Percentiles rank a stretch among this genome's conserved stretches.
Conservation (phyloP, 2,329 filamentous ascomycete species). For the Ophiostoma sp. region DNA sequence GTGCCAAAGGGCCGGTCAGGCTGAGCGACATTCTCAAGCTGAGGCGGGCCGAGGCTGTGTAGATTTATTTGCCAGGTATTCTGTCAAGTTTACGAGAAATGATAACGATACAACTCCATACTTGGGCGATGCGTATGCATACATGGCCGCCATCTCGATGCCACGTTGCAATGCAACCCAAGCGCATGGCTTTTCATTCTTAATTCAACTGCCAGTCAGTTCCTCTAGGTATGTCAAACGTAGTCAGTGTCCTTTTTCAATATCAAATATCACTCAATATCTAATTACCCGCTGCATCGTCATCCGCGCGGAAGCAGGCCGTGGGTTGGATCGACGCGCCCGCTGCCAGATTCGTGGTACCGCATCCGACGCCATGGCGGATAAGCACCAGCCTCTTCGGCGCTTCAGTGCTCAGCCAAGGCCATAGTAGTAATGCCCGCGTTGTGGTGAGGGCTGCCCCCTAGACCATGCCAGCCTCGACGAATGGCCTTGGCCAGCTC, state of each 20-base stretch:
- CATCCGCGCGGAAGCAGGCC: too few relatives aligned
- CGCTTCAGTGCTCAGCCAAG: background rate
- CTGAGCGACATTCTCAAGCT: constrained; percentile 61
- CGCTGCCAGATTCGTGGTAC: background rate
- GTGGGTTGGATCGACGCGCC: too few relatives aligned
- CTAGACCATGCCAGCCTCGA: too few relatives aligned
- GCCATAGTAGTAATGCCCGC: background rate
- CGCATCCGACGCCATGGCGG: background rate
- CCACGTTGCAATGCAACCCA: background rate
- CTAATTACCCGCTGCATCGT: too few relatives aligned
- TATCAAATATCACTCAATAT: too few relatives aligned
- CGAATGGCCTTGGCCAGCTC: background rate
- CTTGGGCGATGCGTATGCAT: background rate
- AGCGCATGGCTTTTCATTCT: too few relatives aligned
- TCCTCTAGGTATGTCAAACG: too few relatives aligned
- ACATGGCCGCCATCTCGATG: background rate
- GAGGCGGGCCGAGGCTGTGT: constrained; percentile 37
- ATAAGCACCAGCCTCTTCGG: background rate
- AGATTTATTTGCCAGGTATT: background rate
- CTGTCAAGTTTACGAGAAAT: background rate
- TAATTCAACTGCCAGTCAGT: too few relatives aligned
- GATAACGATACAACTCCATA: background rate
- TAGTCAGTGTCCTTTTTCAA: too few relatives aligned
- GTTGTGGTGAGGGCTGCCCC: too few relatives aligned
- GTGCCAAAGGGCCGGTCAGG: constrained; percentile 67